Evolutionary conservation across 768 basidiomycete genomes (phyloP).

Genomic region (Holtermanniella nyarrowii): DNA sequence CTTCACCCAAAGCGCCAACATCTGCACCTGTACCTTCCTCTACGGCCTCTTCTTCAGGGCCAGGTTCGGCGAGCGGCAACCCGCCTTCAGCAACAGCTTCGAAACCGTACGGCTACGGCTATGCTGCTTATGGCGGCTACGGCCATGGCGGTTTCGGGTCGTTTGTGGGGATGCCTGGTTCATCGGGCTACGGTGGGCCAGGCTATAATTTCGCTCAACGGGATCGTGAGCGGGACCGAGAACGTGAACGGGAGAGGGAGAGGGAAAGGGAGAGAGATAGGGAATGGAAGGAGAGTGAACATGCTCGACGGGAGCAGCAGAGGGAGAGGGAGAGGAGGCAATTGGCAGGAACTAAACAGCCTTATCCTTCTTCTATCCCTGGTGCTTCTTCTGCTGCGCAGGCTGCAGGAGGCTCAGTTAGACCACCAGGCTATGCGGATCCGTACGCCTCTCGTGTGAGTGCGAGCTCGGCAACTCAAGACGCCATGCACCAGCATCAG

Average conservation of each 20-base stretch:
- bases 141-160: neutral
- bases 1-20: neutral
- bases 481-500: too few species aligned
- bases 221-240: neutral
- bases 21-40: neutral
- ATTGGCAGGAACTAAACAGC: neutral
- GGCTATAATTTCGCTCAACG: neutral
- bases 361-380: neutral
- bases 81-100: neutral
- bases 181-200: neutral
- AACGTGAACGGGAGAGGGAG: neutral
- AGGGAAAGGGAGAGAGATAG: slow-evolving; percentile 2
- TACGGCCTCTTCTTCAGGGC: neutral
- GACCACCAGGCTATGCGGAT: neutral
- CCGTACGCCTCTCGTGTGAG: too few species aligned
- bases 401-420: neutral
- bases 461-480: too few species aligned
- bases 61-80: too few species aligned
- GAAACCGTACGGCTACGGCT: neutral
- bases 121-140: neutral
- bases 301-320: neutral
- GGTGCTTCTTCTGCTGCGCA: too few species aligned
- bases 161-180: too few species aligned
- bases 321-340: slow-evolving; percentile 8
- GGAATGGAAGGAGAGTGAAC: neutral